Evolutionary conservation across 2,329 filamentous ascomycete genomes (phyloP), one percentile per base, ranked within the genome.

Genomic region (Chaetomiaceae sp.): DNA sequence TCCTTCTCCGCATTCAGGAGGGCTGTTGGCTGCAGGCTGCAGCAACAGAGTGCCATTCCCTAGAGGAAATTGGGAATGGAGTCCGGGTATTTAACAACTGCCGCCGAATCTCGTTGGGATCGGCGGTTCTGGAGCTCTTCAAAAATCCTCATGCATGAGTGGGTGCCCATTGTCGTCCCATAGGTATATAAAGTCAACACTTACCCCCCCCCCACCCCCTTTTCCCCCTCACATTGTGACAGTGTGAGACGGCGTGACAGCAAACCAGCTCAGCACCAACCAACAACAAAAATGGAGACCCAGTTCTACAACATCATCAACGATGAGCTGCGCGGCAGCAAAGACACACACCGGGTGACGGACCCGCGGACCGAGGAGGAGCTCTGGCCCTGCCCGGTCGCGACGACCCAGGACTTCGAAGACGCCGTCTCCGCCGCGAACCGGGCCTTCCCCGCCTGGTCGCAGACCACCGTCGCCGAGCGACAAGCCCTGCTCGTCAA

Each of bases 371-470:
- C 71, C 20, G 72, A 72, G 50, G 66, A 74, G 45, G 60, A 64
- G 11, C 69, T 76, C 43, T 75, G 72, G 66, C 69, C 75, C 6
- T 73, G 72, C 12, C 78, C 78, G 6, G 61, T 74, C 14, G 71
- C 74, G 4, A 68, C 68, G 1, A 48, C 66, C 3, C 56, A 68
- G 15, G 74, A 77, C 61, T 67, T 78, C 6, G 70, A 78, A 44
- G 68, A 72, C 54, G 74, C 75, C 33, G 75, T 80, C 9, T 59
- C 63, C 4, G 72, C 73, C 0, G 77, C 75, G 5, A 68, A 71
- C 42, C 65, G 66, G 23, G 78, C 76, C 3, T 76, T 77, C 62
- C 66, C 68, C 52, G 66, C 69, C 0, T 81, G 78, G 78, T 71
- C 70, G 22, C 67, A 69, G 44, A 75, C 71, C 3, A 66, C 72